Evolutionary conservation across 768 basidiomycete species (phyloP).

Genomic region (Suillus cothurnatus): DNA sequence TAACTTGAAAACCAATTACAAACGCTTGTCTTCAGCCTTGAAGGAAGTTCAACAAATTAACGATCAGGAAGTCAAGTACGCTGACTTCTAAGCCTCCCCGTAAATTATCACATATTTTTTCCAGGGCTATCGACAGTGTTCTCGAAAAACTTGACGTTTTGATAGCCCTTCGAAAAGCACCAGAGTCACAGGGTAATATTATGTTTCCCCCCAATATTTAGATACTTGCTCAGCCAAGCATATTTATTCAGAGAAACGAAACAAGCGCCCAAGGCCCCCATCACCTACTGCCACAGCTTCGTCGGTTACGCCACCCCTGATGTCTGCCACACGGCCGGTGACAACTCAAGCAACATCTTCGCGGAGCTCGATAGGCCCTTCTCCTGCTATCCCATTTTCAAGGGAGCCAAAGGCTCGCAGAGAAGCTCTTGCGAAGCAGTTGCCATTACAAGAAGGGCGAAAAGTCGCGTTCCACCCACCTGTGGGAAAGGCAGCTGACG

Average conservation of each 20-base stretch:
- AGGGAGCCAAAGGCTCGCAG: slow-evolving; percentile 70
- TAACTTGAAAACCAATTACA: slow-evolving; percentile 60
- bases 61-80: slow-evolving; percentile 67
- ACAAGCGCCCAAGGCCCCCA: slow-evolving; percentile 70
- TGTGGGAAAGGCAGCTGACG: slow-evolving; percentile 49
- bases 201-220: not conserved
- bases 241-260: slow-evolving; percentile 61
- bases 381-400: slow-evolving; percentile 49
- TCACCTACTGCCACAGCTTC: slow-evolving; percentile 66
- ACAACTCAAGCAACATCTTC: slow-evolving; percentile 18
- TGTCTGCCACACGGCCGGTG: slow-evolving; percentile 20
- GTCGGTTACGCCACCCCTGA: slow-evolving; percentile 35
- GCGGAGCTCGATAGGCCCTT: slow-evolving; percentile 63
- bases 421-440: slow-evolving; percentile 60
- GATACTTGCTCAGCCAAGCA: slow-evolving; percentile 10
- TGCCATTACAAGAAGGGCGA: slow-evolving; percentile 71
- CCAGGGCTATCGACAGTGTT: slow-evolving; percentile 70
- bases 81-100: slow-evolving; percentile 7
- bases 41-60: slow-evolving; percentile 61
- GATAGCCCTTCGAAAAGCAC: slow-evolving; percentile 72
- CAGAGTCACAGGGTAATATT: slow-evolving; percentile 62
- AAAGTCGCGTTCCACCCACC: slow-evolving; percentile 84
- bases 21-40: slow-evolving; percentile 62
- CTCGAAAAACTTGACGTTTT: slow-evolving; percentile 70
- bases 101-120: slow-evolving; percentile 12